These are phyloP conservation scores for Leavenworthia alabamica DNA, from an alignment of 345 rosid genomes.

Conservation along the genomic window DNA sequence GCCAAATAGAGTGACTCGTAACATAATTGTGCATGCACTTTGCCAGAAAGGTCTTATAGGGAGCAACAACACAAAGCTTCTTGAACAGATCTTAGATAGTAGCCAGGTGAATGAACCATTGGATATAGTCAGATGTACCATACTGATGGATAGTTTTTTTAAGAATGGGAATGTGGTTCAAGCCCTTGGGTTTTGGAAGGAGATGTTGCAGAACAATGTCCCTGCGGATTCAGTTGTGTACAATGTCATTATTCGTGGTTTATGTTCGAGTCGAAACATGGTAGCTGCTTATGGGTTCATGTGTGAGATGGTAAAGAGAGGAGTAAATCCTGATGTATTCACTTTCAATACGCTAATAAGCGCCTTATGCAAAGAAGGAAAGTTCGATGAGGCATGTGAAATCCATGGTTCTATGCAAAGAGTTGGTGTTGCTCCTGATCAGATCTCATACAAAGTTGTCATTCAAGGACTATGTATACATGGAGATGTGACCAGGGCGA, in stretches of 20 bases:
- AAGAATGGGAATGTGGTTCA: constrained; percentile 47
- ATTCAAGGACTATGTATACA: constrained; percentile 49
- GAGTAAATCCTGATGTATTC: constrained; percentile 50
- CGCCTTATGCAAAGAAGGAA: constrained; percentile 55
- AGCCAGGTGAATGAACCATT: constrained; percentile 29
- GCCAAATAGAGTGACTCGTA: constrained; percentile 59
- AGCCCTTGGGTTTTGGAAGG: constrained; percentile 48
- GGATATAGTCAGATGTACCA: constrained; percentile 50
- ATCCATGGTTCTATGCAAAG: constrained; percentile 42
- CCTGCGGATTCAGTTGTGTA: constrained; percentile 44
- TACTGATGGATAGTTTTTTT: constrained; percentile 61
- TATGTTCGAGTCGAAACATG: constrained; percentile 35
- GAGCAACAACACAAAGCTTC: constrained; percentile 41
- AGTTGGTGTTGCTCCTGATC: constrained; percentile 54
- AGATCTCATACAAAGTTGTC: constrained; percentile 47
- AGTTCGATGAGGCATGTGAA: constrained; percentile 45
- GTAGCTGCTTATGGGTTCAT: constrained; percentile 40
- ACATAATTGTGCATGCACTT: constrained; percentile 54
- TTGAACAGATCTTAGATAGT: constrained; percentile 38
- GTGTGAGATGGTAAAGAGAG: constrained; percentile 63
- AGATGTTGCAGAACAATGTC: constrained; percentile 29
- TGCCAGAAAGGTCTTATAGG: constrained; percentile 53
- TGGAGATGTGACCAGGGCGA: constrained; percentile 46
- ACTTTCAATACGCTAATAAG: constrained; percentile 62
- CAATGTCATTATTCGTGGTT: constrained; percentile 66